phyloP scores from a whole-genome alignment of 768 basidiomycete species.

The Rickenella mellea region DNA sequence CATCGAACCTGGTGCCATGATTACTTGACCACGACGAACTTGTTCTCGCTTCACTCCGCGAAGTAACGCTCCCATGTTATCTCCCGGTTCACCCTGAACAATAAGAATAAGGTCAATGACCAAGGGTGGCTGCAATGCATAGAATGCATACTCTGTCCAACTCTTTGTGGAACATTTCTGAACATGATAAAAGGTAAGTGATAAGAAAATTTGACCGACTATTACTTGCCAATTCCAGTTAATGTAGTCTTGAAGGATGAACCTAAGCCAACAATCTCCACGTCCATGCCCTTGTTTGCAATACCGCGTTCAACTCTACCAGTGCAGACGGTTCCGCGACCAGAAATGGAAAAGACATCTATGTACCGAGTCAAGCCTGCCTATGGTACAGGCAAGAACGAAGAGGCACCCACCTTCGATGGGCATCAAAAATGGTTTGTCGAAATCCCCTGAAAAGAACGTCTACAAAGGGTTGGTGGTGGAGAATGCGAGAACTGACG shows the following conservation, averaged over 20 bases:
- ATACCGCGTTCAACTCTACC: constrained; percentile 92
- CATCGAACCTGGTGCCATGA: constrained; percentile 82
- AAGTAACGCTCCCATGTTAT: constrained; percentile 97
- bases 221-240: constrained; percentile 76
- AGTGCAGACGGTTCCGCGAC: constrained; percentile 95
- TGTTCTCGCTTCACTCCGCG: constrained; percentile 98
- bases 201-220: neutral
- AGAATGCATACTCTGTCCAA: constrained; percentile 64
- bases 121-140: neutral
- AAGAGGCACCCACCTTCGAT: constrained; percentile 55
- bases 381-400: neutral
- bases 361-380: neutral
- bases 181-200: constrained; percentile 5
- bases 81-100: constrained; percentile 84
- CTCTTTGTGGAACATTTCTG: constrained; percentile 99
- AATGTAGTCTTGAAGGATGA: constrained; percentile 79
- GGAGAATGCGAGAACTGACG: constrained; percentile 41
- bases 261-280: constrained; percentile 89
- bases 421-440: constrained; percentile 95
- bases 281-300: constrained; percentile 84
- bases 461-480: constrained; percentile 1
- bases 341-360: constrained; percentile 96
- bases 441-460: constrained; percentile 68
- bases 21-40: constrained; percentile 85
- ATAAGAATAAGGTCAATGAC: constrained; percentile 1